Evolutionary conservation across 805 yeast species (phyloP), one percentile per base, ranked within the genome.

Genomic region (Sungouiella thailandica): DNA sequence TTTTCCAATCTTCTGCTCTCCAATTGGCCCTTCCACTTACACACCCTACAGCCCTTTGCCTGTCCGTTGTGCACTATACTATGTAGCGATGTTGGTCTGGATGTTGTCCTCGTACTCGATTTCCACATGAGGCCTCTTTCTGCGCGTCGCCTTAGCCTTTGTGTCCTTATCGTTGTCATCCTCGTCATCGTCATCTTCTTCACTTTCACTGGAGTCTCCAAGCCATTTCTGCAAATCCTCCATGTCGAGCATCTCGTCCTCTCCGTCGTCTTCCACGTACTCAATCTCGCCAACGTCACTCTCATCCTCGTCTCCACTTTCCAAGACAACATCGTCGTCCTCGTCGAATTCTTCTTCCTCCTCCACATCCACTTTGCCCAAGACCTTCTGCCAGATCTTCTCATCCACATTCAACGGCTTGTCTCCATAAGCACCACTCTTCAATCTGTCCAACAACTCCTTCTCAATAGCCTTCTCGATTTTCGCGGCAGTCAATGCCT

Each of bases 341-440:
- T 72, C 75, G 40, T 81, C 85, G 31, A 76, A 80, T 27, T 50
- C 52, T 25, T 63, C 64, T 43, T 83, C 90, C 49, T 81, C 83
- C 37, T 80, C 80, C 27, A 62, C 63, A 35, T 69, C 80, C 47
- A 74, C 74, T 43, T 67, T 73, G 41, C 89, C 88, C 67, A 93
- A 75, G 16, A 93, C 94, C 67, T 80, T 85, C 73, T 83, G 82
- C 98, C 98, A 93, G 40, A 93, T 78, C 63, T 81, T 81, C 53
- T 90, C 96, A 52, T 93, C 97, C 23, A 93, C 97, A 53, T 93
- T 93, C 55, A 93, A 70, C 36, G 98, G 98, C 60, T 90, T 86
- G 55, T 93, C 97, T 46, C 98, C 98, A 57, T 93, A 93, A 2
- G 97, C 97, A 41, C 98, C 98, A 53, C 90, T 80, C 78, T 93